A percentile compares a stretch with the other conserved stretches of the same genome.
Conservation (phyloP, 1,284 basidiomycete genomes). For the Abortiporus biennis region DNA sequence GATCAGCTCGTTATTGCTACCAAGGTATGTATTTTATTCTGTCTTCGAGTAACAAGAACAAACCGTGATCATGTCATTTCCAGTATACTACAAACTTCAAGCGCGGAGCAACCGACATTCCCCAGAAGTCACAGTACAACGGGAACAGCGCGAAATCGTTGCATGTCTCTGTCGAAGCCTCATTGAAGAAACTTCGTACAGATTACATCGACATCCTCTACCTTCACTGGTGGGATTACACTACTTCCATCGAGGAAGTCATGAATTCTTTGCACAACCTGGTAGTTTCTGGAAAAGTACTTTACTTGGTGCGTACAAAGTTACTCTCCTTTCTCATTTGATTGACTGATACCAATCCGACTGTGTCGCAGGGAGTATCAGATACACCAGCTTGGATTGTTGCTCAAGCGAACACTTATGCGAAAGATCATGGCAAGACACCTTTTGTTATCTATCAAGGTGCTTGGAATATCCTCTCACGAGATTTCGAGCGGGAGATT, state of each 20-base stretch:
- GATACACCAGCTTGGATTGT: constrained; percentile 14
- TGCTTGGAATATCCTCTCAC: constrained; percentile 34
- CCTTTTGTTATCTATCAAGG: constrained; percentile 46
- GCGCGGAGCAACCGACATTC: constrained; percentile 11
- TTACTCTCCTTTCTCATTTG: constrained; percentile 2
- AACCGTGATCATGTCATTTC: not conserved
- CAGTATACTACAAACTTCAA: constrained; percentile 12
- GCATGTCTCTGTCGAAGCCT: constrained; percentile 25
- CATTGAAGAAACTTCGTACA: constrained; percentile 38
- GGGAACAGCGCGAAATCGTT: constrained; percentile 32
- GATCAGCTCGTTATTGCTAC: constrained; percentile 34
- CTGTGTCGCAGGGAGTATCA: constrained; percentile 11
- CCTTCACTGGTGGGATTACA: constrained; percentile 38
- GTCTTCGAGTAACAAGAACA: not conserved
- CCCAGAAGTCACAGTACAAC: constrained; percentile 22
- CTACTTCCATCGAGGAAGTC: constrained; percentile 38
- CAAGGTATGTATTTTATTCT: constrained; percentile 15
- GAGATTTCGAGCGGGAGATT: constrained; percentile 44
- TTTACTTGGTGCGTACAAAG: constrained; percentile 30
- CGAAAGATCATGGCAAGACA: constrained; percentile 31
- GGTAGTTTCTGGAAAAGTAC: constrained; percentile 34
- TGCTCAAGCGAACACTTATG: constrained; percentile 9
- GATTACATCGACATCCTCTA: constrained; percentile 37
- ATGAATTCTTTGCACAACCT: constrained; percentile 42
- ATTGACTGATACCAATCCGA: constrained; percentile 5